phyloP scores from a whole-genome alignment of 371 early-diverging fungal genomes.

The Amoeboaphelidium protococcarum region DNA sequence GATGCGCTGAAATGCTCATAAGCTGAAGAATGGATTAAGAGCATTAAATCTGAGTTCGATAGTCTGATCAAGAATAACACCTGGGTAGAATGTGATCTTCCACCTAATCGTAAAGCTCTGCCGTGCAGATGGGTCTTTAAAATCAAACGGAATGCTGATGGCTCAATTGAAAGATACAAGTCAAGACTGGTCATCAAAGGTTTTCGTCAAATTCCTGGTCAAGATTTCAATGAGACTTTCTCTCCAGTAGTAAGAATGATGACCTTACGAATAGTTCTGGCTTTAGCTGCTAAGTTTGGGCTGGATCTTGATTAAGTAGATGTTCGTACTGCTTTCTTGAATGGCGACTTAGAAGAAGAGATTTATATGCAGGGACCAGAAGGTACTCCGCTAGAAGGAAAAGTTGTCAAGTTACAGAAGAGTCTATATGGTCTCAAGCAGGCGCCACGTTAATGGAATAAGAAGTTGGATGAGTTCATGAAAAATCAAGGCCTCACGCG shows the following conservation, averaged over 20 bases:
- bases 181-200: conserved; percentile 12
- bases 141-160: conserved; percentile 6
- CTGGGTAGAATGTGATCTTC: conserved; percentile 2
- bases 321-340: conserved; percentile 13
- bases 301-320: conserved; percentile 9
- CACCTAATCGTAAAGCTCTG: conserved; percentile 1
- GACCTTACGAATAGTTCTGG: conserved; percentile 7
- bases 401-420: conserved; percentile 1
- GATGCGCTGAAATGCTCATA: too few relatives aligned
- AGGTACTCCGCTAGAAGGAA: conserved; percentile 1
- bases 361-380: conserved; percentile 10
- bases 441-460: conserved; percentile 8
- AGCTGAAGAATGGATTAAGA: conserved; percentile 5
- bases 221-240: conserved; percentile 11
- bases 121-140: conserved; percentile 9
- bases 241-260: conserved; percentile 11
- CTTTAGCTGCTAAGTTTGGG: conserved; percentile 5
- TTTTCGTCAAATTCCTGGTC: conserved; percentile 9
- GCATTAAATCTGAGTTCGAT: conserved; percentile 4
- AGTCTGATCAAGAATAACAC: conserved; percentile 4
- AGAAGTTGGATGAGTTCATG: conserved; percentile 2
- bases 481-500: not conserved
- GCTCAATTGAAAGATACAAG: conserved; percentile 8
- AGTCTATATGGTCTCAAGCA: conserved; percentile 13
- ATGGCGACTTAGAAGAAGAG: conserved; percentile 10